A percentile compares a stretch with the other conserved stretches of the same genome.
Conservation (phyloP, 768 basidiomycete species). For the Naganishia vaughanmartiniae region DNA sequence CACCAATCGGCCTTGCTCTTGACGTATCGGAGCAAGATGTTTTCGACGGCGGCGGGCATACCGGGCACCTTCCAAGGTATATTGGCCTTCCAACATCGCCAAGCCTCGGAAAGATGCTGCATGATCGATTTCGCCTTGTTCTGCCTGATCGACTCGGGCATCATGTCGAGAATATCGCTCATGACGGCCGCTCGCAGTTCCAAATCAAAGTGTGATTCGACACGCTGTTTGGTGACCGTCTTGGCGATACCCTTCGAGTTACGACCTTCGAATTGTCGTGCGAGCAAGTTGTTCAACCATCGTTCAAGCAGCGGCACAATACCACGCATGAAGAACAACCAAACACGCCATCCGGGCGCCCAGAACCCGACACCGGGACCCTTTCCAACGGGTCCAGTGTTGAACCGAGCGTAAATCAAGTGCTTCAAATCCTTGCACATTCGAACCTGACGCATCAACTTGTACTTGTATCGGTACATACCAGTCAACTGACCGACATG, state of each 20-base stretch:
- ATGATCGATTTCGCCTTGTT: conserved; percentile 99
- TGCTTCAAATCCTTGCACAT: conserved; percentile 99
- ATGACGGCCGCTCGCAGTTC: conserved; percentile 97
- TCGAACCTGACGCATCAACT: conserved; percentile 99
- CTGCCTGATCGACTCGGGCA: conserved; percentile 90
- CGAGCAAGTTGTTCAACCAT: conserved; percentile 96
- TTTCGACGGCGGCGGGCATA: conserved; percentile 97
- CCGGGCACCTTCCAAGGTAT: conserved; percentile 99
- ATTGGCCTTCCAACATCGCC: conserved; percentile 73
- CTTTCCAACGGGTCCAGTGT: conserved; percentile 98
- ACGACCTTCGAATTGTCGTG: conserved; percentile 96
- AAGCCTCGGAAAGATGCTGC: conserved; percentile 96
- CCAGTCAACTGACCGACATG: conserved; percentile 98
- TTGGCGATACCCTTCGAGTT: conserved; percentile 91
- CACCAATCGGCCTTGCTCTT: conserved; percentile 99
- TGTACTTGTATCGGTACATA: conserved; percentile 99
- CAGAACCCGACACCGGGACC: conserved; percentile 99
- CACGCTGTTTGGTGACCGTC: conserved; percentile 98
- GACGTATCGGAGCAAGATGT: conserved; percentile 97
- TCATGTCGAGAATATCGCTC: conserved; percentile 99
- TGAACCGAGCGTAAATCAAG: conserved; percentile 94
- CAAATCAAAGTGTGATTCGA: conserved; percentile 96
- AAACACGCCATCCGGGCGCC: conserved; percentile 99
- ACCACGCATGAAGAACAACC: conserved; percentile 99
- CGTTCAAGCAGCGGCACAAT: conserved; percentile 95